Base-by-base conservation (phyloP, 202 grass and related monocot species). In the Saccharum hybrid region DNA sequence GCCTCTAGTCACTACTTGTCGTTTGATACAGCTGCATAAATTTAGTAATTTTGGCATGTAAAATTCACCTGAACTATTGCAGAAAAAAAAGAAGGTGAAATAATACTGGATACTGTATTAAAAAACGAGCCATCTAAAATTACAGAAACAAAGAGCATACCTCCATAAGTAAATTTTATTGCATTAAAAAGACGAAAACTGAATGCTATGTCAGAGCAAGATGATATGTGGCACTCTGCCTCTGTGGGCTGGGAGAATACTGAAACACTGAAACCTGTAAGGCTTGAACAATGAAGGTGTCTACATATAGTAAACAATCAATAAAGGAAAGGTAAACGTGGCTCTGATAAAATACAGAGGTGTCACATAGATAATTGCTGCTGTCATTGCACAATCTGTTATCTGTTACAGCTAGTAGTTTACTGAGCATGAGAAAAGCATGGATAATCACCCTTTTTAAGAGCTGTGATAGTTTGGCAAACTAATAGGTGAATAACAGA, bases 231-330 rank as follows among this genome's bases (percentile, higher is more conserved):
- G 19, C 28, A 85, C 89, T 82, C 40, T 74, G 72, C 37, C 74
- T 77, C n/a, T 77, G 23, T 16, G 82, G 82, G 23, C 82, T 84
- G 64, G 73, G 73, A 42, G 73, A 77, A 75, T 84, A 61, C 73
- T 84, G 51, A 40, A 77, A 77, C 51, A 42, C 64, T 77, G 82
- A 48, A 42, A 78, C 74, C 83, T 78, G 82, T 33, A 33, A 33
- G 0, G 33, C 4, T 4, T 3, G 31, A 34, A 34, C 33, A 34
- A 34, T 4, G 33, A 34, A 34, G 33, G 33, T 34, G 33, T 34
- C 33, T 34, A 4, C 3, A 3, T 34, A 34, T 34, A 34, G 33
- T 34, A 3, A 34, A 34, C 33, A 34, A 34, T 34, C 33, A 34
- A 34, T 34, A 34, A 34, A 34, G 33, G 4, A 34, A 34, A 34